phyloP scores from a whole-genome alignment of 805 yeast genomes.

The Candida andamanensis region DNA sequence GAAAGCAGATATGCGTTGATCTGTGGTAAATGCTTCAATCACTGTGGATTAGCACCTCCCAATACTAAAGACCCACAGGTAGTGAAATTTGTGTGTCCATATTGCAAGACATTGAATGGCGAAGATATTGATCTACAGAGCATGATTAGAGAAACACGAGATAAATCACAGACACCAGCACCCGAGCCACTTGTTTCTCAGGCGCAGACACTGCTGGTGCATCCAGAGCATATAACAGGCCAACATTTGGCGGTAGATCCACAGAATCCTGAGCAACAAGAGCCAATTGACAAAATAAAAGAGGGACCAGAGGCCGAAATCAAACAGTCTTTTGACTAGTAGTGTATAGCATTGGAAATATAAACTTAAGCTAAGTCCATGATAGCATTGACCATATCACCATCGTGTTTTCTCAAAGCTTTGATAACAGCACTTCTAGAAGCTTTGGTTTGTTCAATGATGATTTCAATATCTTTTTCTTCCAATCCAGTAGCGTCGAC shows the following conservation, averaged over 20 bases:
- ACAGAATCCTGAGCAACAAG: too few relatives aligned
- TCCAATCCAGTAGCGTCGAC: constrained; percentile 85
- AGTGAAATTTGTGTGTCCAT: constrained; percentile 59
- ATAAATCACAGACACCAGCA: background rate
- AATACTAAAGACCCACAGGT: constrained; percentile 44
- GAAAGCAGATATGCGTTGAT: constrained; percentile 66
- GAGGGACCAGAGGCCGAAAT: too few relatives aligned
- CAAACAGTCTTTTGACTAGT: too few relatives aligned
- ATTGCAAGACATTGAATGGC: constrained; percentile 49
- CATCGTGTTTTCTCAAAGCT: constrained; percentile 82
- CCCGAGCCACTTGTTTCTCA: too few relatives aligned
- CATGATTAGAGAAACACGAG: background rate
- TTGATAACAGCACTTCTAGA: constrained; percentile 86
- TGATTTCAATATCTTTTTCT: constrained; percentile 75
- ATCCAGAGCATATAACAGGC: too few relatives aligned
- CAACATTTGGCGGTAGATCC: too few relatives aligned
- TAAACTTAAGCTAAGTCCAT: constrained; percentile 58
- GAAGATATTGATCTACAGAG: constrained; percentile 3
- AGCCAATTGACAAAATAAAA: too few relatives aligned
- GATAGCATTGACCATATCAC: constrained; percentile 94
- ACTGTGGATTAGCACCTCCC: constrained; percentile 81
- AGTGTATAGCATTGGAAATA: too few relatives aligned
- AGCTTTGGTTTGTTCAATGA: constrained; percentile 87
- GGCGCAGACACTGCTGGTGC: too few relatives aligned
- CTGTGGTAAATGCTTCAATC: constrained; percentile 58